Base-by-base conservation (phyloP, 2,329 filamentous ascomycete genomes). In the Calonectria pauciramosa region DNA sequence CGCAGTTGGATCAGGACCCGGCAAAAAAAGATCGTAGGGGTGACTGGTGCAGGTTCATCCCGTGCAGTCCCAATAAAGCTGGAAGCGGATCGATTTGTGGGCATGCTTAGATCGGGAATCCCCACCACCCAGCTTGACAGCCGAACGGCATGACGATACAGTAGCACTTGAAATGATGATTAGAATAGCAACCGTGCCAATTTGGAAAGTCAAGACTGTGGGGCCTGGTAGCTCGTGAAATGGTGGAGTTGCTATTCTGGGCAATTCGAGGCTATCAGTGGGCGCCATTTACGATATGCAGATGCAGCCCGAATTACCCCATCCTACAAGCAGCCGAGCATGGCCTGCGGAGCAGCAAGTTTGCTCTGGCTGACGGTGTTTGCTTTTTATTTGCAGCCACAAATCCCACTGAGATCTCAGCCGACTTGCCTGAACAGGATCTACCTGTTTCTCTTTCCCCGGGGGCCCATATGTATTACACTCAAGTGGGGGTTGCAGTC, bases 241-340 rank as follows among this genome's bases (percentile, higher is more conserved):
- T 56, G 56, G 28, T 67, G 32, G 41, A 60, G 30, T 70, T 73
- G 41, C 59, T 69, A 60, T 73, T 73, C 71, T 63, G 38, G 71
- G 71, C 71, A 70, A 70, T 66, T 73, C 41, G 59, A 60, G 32
- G 60, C 71, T 73, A 73, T 73, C 71, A n/a, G 47, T 60, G 34
- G 36, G 49, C 28, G 38, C 47, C 20, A 51, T 51, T 49, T 32
- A 28, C 34, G 20, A 59, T 47, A 38, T 70, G 56, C 68, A 65
- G 66, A 52, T 47, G 64, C 52, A 63, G 47, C 63, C 30, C 14
- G 16, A 32, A 18, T 38, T 47, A 68, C 51, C 66, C 70, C 56
- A 63, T 68, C 38, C 23, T 30, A 20, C n/a, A 13, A n/a, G 52
- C 26, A 68, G 44, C 64, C 32, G 68, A 36, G 36, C 41, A 56